These are phyloP conservation scores for Boletus reticuloceps DNA, from an alignment of 768 basidiomycete species.

Conservation along the genomic window DNA sequence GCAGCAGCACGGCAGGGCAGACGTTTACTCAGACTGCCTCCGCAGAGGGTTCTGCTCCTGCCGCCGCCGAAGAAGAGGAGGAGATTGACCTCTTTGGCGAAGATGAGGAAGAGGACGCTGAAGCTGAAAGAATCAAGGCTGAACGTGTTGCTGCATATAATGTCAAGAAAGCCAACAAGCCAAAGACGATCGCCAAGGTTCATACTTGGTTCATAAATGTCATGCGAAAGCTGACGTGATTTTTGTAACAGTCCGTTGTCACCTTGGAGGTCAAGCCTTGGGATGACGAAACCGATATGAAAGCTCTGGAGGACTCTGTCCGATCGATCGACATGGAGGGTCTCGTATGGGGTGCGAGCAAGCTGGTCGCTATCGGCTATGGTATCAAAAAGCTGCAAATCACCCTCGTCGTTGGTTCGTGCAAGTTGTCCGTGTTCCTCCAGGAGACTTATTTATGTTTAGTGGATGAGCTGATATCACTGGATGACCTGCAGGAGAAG, in stretches of 20 bases:
- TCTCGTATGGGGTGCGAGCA: conserved; percentile 94
- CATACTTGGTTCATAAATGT: conserved; percentile 13
- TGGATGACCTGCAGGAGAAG: conserved; percentile 92
- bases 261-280: conserved; percentile 98
- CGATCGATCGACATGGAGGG: conserved; percentile 86
- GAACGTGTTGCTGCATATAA: conserved; percentile 94
- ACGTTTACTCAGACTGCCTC: conserved; percentile 56
- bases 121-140: conserved; percentile 84
- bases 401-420: conserved; percentile 56
- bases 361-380: conserved; percentile 89
- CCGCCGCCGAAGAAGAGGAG: conserved; percentile 47
- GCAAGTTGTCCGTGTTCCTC: not conserved
- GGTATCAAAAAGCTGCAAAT: conserved; percentile 92
- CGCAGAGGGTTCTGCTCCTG: conserved; percentile 43
- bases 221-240: conserved; percentile 10
- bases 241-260: conserved; percentile 83
- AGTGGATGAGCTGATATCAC: conserved; percentile 96
- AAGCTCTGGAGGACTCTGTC: conserved; percentile 74
- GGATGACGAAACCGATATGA: conserved; percentile 99
- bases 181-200: conserved; percentile 87
- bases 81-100: conserved; percentile 90
- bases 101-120: conserved; percentile 78
- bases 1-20: conserved; percentile 81
- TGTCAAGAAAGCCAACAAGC: conserved; percentile 88
- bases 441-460: conserved; percentile 3